Evolutionary conservation across 345 rosid species (phyloP).

Genomic region (Linum trigynum): DNA sequence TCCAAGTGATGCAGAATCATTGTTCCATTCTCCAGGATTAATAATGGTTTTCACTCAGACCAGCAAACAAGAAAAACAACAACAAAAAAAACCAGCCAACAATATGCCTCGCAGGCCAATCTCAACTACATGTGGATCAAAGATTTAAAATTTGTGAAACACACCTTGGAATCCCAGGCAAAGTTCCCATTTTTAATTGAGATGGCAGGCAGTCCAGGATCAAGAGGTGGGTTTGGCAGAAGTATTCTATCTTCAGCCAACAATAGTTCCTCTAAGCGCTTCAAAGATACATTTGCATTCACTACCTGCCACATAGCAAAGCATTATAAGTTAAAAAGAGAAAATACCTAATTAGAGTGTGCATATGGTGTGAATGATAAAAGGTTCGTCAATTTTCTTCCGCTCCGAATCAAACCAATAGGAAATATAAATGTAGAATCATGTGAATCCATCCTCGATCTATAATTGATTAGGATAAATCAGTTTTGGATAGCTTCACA

Average conservation of each 20-base stretch:
- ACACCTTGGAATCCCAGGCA: constrained; percentile 94
- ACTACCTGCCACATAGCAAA: constrained; percentile 46
- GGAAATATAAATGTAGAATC: too few species aligned
- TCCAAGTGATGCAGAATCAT: too few species aligned
- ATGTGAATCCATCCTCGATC: too few species aligned
- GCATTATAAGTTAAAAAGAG: constrained; percentile 17
- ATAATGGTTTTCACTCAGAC: too few species aligned
- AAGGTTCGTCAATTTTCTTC: not conserved
- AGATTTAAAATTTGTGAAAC: not conserved
- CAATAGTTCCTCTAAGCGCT: constrained; percentile 87
- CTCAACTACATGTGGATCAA: not conserved
- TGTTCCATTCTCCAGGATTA: too few species aligned
- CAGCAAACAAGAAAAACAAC: not conserved
- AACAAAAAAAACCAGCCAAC: not conserved
- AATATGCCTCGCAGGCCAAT: not conserved
- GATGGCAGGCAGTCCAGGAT: constrained; percentile 61
- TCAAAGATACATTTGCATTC: constrained; percentile 90
- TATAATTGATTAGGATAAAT: too few species aligned
- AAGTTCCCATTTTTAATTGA: constrained; percentile 77
- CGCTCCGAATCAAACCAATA: too few species aligned
- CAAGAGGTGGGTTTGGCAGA: constrained; percentile 81
- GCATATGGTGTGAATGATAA: not conserved
- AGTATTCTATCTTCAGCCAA: constrained; percentile 87
- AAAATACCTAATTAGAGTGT: not conserved
- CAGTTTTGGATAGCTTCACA: too few species aligned